Percentiles rank a stretch among this genome's conserved stretches.
Conservation (phyloP, 495 filamentous ascomycete genomes). For the Parmelia sp. region DNA sequence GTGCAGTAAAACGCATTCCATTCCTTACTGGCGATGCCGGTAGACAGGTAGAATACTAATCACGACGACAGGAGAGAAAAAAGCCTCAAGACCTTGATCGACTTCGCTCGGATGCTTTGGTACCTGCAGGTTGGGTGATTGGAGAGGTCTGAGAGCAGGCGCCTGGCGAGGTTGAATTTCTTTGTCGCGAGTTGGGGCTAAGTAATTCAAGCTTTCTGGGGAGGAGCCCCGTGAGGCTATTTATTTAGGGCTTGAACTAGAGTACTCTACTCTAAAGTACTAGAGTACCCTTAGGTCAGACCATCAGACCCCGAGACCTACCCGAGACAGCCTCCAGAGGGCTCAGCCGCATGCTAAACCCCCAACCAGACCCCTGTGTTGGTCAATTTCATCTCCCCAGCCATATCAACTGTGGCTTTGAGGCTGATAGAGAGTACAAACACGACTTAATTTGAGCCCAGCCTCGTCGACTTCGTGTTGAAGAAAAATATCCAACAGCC, state of each 20-base stretch:
- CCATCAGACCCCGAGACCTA: too few species aligned
- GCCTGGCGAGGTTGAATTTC: constrained; percentile 1
- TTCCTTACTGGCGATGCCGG: too few species aligned
- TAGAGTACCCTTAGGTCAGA: too few species aligned
- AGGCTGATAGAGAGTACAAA: not conserved
- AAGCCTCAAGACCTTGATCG: not conserved
- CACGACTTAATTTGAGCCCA: not conserved
- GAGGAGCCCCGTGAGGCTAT: too few species aligned
- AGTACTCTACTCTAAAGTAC: too few species aligned
- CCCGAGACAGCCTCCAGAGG: not conserved
- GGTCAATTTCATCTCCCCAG: not conserved
- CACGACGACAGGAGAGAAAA: not conserved
- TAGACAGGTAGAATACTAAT: too few species aligned
- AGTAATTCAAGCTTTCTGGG: not conserved
- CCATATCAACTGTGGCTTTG: not conserved
- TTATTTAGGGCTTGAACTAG: too few species aligned
- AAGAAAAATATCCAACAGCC: too few species aligned
- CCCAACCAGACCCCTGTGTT: not conserved
- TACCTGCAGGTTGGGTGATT: too few species aligned
- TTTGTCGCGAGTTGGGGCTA: too few species aligned
- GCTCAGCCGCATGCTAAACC: not conserved
- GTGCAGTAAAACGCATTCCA: not conserved
- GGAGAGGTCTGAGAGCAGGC: too few species aligned
- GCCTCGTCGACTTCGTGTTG: not conserved
- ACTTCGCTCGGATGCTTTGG: not conserved